Base-by-base conservation (phyloP, 768 basidiomycete species). In the Porpolomopsis calyptriformis region DNA sequence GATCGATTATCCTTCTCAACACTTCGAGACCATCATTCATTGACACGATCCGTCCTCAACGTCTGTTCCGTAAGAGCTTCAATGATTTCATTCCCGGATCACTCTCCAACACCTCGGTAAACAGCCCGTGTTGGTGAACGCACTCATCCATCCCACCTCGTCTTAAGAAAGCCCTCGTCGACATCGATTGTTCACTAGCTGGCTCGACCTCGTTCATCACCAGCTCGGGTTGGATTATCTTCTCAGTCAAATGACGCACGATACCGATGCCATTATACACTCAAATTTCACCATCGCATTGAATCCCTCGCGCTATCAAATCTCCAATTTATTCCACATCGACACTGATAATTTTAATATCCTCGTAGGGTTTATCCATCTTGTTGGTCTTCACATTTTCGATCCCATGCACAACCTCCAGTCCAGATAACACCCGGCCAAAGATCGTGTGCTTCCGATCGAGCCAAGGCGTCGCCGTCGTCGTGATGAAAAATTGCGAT, bases 401-500 rank as follows among this genome's bases (percentile, higher is more conserved):
- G 56, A 99, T 97, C 12, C 74, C 70, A 55, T 94, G 90, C 3
- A 96, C 75, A 22, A 94, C 84, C 61, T 96, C 93, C 42, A 94
- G 67, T 4, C 94, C 93, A 3, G 81, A 80, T 27, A 84, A 67
- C 10, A 88, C 88, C 19, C 91, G 78, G 1, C 93, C 94, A 55
- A 98, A 98, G 53, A 97, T 86, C 0, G 89, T 94, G 59, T 87
- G 83, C 55, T 88, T 90, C 62, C 78, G 83, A 64, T 96, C 90
- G 51, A 94, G 67, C 90, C 90, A 94, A 5, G 91, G 88, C 6
- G 87, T 89, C 5, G 92, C 84, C 2, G 82, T 92, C 4, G 92
- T 96, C 6, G 93, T 97, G 60, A 98, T 90, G 69, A 97, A 99
- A 71, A 97, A 99, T 59, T 99, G 94, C 1, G 88, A 92, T 0